A percentile compares a stretch with the other conserved stretches of the same genome.
phyloP scores from a whole-genome alignment of 805 yeast species.

The Wickerhamiella siamensis region DNA sequence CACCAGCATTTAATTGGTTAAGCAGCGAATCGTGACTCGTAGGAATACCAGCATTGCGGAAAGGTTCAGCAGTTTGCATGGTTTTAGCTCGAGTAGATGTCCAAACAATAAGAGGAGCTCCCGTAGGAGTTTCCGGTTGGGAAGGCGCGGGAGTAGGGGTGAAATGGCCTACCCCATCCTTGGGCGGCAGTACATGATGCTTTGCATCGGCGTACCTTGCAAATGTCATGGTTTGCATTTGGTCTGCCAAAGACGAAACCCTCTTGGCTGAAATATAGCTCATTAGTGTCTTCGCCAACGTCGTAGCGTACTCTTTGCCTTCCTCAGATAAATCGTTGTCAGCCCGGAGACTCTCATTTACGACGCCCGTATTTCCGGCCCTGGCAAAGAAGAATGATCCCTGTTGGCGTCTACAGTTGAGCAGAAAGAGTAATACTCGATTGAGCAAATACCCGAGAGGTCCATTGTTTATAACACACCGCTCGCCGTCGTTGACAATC shows the following conservation, averaged over 20 bases:
- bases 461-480: slow-evolving; percentile 63
- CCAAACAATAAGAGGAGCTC: slow-evolving; percentile 59
- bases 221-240: slow-evolving; percentile 7
- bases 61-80: slow-evolving; percentile 58
- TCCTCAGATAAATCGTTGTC: slow-evolving; percentile 72
- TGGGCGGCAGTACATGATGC: not conserved
- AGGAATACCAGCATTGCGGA: slow-evolving; percentile 45
- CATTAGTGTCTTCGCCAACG: slow-evolving; percentile 44
- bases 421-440: slow-evolving; percentile 79
- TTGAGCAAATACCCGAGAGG: slow-evolving; percentile 80
- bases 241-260: slow-evolving; percentile 8
- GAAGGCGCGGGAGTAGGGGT: not conserved
- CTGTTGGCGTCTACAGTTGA: slow-evolving; percentile 75
- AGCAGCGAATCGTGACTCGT: slow-evolving; percentile 69
- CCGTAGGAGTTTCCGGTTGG: slow-evolving; percentile 7
- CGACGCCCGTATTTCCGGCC: slow-evolving; percentile 31
- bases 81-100: slow-evolving; percentile 84
- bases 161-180: not conserved
- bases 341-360: slow-evolving; percentile 43
- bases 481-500: slow-evolving; percentile 80
- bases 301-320: slow-evolving; percentile 54
- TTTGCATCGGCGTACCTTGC: slow-evolving; percentile 11
- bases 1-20: slow-evolving; percentile 82
- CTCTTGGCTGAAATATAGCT: slow-evolving; percentile 22
- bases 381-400: slow-evolving; percentile 86